phyloP scores from a whole-genome alignment of 306 rosid species.

The Fragaria iinumae region DNA sequence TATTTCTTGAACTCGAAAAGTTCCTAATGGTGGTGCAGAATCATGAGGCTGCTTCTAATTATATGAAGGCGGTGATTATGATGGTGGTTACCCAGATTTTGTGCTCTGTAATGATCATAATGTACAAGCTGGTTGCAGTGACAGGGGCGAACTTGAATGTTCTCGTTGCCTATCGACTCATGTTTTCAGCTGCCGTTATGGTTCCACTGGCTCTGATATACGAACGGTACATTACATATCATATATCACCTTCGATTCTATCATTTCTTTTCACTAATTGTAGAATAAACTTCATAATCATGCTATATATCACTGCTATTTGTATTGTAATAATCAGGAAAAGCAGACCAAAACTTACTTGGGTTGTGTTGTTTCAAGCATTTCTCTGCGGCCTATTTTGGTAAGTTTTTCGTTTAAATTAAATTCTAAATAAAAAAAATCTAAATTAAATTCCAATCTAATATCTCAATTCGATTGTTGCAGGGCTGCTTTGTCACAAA shows the following conservation, averaged over 20 bases:
- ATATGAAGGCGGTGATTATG: background rate
- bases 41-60: background rate
- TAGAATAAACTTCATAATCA: background rate
- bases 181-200: background rate
- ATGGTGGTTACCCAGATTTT: background rate
- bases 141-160: background rate
- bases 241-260: background rate
- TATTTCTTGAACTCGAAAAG: too few species aligned
- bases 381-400: background rate
- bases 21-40: background rate
- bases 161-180: background rate
- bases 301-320: background rate
- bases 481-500: background rate
- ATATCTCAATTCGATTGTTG: background rate
- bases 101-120: background rate
- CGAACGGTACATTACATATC: background rate
- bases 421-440: too few species aligned
- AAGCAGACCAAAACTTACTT: background rate
- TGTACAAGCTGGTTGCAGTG: background rate
- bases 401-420: background rate
- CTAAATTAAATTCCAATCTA: background rate
- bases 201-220: background rate
- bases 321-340: background rate
- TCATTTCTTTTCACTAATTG: background rate
- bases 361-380: slow-evolving; percentile 2